A percentile compares a stretch with the other conserved stretches of the same genome.
These are phyloP conservation scores for Penicillium sp. DNA, from an alignment of 2,329 filamentous ascomycete species.

Conservation along the genomic window DNA sequence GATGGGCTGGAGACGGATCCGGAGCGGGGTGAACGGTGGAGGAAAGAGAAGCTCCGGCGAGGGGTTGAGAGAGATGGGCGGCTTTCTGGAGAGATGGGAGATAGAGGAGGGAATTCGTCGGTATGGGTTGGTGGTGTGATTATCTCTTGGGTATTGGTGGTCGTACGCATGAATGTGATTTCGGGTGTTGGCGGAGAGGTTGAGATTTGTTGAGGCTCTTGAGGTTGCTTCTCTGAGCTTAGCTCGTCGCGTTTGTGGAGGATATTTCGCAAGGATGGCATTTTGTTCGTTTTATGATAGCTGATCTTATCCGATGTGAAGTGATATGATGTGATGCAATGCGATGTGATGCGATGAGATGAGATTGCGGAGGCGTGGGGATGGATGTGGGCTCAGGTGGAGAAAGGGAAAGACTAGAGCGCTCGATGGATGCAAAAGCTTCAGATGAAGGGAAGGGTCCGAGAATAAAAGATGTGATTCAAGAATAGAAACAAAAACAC, in stretches of 20 bases:
- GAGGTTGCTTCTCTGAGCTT: slow-evolving; percentile 40
- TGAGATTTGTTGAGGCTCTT: slow-evolving; percentile 37
- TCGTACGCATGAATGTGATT: slow-evolving; percentile 81
- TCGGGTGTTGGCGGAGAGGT: slow-evolving; percentile 52
- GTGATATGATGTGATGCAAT: background rate
- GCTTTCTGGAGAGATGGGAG: slow-evolving; percentile 9
- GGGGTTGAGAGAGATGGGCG: slow-evolving; percentile 25
- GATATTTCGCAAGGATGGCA: slow-evolving; percentile 58
- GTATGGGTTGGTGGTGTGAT: slow-evolving; percentile 66
- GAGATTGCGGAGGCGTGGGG: background rate
- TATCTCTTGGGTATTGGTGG: slow-evolving; percentile 75
- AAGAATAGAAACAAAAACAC: slow-evolving; percentile 11
- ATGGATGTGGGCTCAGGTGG: slow-evolving; percentile 1
- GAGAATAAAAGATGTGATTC: background rate
- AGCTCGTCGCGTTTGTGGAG: slow-evolving; percentile 63
- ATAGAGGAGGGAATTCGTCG: slow-evolving; percentile 36
- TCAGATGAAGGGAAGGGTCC: background rate
- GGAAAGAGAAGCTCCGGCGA: slow-evolving; percentile 35
- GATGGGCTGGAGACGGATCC: slow-evolving; percentile 27
- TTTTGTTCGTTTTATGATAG: slow-evolving; percentile 29
- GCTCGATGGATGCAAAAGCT: background rate
- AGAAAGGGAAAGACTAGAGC: background rate
- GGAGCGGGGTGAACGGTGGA: slow-evolving; percentile 30
- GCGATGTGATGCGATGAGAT: background rate
- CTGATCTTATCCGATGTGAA: slow-evolving; percentile 4